These are phyloP conservation scores for Exobasidium cylindrosporum DNA, from an alignment of 1,284 basidiomycete species.

Conservation along the genomic window DNA sequence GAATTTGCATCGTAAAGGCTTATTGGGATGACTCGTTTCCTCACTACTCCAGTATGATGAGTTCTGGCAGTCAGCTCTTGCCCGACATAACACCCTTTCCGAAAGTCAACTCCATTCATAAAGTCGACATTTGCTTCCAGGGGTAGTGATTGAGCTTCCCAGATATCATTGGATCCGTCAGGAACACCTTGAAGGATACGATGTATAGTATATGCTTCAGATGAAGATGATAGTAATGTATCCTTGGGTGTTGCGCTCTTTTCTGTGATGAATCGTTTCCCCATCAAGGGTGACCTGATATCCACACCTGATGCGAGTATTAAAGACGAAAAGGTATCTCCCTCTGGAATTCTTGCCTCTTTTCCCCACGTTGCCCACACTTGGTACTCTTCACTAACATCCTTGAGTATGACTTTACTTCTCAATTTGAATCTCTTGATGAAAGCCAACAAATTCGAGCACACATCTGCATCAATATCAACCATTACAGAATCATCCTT, in stretches of 20 bases:
- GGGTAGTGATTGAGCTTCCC: conserved; percentile 74
- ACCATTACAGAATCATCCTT: conserved; percentile 59
- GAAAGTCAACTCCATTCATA: conserved; percentile 93
- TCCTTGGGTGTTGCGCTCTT: neutral
- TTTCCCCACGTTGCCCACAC: conserved; percentile 78
- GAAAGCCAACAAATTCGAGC: conserved; percentile 63
- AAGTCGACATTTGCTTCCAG: conserved; percentile 90
- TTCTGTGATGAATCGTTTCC: conserved; percentile 29
- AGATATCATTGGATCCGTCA: conserved; percentile 77
- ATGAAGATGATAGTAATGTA: neutral
- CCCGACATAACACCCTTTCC: conserved; percentile 96
- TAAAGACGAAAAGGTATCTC: neutral
- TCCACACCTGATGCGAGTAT: conserved; percentile 20
- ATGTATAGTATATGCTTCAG: conserved; percentile 67
- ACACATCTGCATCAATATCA: conserved; percentile 67
- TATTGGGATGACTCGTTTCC: conserved; percentile 86
- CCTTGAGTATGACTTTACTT: conserved; percentile 75
- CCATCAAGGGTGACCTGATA: conserved; percentile 33
- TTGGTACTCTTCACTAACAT: conserved; percentile 72
- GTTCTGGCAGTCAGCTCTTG: conserved; percentile 96
- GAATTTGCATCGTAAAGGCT: conserved; percentile 13
- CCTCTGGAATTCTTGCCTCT: conserved; percentile 1
- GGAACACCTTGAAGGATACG: conserved; percentile 80
- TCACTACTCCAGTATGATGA: conserved; percentile 85
- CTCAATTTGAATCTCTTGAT: conserved; percentile 84